Base-by-base conservation (phyloP, 2,329 filamentous ascomycete species). In the Aquanectria penicillioides region DNA sequence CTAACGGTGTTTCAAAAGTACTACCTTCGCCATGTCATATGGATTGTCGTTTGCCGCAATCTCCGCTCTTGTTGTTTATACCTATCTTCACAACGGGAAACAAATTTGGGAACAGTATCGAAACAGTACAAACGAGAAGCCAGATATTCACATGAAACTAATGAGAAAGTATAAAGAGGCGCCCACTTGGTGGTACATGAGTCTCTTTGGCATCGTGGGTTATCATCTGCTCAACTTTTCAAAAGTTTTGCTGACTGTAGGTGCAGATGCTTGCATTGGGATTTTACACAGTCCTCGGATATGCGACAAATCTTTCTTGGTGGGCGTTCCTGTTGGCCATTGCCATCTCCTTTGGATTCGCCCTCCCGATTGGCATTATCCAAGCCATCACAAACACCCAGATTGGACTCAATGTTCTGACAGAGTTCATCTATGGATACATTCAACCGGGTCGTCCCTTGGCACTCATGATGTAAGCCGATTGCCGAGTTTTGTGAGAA, bases 391-490 rank as follows among this genome's bases (percentile, higher is more conserved):
- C 89, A 4, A 87, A 91, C 69, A 88, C 89, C 72, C 79, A 91
- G 77, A 87, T 92, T 31, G 89, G 88, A 2, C 78, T 93, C 29
- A 93, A 93, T 62, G 89, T 93, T 22, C 77, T 93, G 61, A 91
- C 89, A 1, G 89, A 92, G 75, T 91, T 92, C 63, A 78, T 93
- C 4, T 86, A 87, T 57, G 90, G 90, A 1, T 93, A 93, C 68
- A 90, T 93, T 67, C 88, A 91, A 62, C 89, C 89, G 0, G 90
- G 90, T 3, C 78, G 84, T 6, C 90, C 90, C 0, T 77, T 93
- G 52, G 90, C 88, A 0, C 84, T 92, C 61, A 93, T 93, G 89
- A 81, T 92, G 78, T 90, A 71, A 64, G 78, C 5, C 10, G 13
- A 4, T 5, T 23, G 11, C n/a, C 6, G n/a, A 12, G 4, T 5